phyloP scores from a whole-genome alignment of 2,329 filamentous ascomycete species.

The Metarhizium rileyi region DNA sequence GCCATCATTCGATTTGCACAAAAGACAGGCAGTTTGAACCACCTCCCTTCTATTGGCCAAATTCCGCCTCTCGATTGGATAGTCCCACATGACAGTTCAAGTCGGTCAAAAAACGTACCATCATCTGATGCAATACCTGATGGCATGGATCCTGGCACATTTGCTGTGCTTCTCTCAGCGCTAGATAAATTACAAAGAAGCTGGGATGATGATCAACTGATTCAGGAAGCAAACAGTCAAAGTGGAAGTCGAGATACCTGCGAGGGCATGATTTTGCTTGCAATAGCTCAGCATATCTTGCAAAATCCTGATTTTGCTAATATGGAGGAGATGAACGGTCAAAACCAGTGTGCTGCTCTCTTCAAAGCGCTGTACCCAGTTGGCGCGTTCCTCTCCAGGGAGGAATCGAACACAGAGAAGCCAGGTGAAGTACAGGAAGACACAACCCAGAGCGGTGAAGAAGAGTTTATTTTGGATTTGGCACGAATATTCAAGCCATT shows the following conservation, averaged over 20 bases:
- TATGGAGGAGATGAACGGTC: background rate
- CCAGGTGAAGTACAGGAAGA: background rate
- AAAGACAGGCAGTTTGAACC: background rate
- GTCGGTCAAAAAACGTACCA: background rate
- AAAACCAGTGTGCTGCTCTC: background rate
- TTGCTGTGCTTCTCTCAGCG: conserved; percentile 1
- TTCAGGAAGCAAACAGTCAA: background rate
- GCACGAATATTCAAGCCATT: conserved; percentile 5
- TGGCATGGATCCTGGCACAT: background rate
- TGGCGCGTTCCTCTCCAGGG: background rate
- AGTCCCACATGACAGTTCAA: conserved; percentile 50
- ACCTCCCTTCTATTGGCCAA: background rate
- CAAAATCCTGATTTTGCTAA: background rate
- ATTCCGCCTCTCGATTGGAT: conserved; percentile 43
- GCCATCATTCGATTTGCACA: conserved; percentile 44
- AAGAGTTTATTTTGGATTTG: conserved; percentile 7
- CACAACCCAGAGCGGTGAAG: background rate
- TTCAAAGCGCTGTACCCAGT: background rate
- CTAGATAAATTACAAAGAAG: conserved; percentile 1
- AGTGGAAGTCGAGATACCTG: background rate
- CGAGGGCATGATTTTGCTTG: background rate
- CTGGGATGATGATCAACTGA: background rate
- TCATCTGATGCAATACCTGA: background rate
- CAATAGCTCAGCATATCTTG: conserved; percentile 1
- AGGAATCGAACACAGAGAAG: background rate